phyloP scores from a whole-genome alignment of 108 stramenopile species.

The Hondaea fermentalgiana region DNA sequence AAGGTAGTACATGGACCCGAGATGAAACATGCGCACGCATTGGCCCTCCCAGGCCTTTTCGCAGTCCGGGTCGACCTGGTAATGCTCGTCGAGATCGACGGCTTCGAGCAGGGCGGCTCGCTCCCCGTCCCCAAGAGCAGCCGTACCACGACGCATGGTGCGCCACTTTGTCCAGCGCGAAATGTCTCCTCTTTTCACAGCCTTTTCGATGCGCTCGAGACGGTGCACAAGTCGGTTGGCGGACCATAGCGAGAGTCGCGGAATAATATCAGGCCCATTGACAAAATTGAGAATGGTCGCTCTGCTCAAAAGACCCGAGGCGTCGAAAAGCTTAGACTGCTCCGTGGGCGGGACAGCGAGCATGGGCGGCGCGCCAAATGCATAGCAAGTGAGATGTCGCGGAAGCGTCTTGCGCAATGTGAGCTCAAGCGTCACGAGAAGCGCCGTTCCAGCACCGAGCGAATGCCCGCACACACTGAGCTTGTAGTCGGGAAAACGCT shows the following conservation, averaged over 20 bases:
- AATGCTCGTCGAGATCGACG: neutral
- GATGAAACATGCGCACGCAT: neutral
- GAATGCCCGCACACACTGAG: neutral
- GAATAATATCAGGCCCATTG: neutral
- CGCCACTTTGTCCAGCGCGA: neutral
- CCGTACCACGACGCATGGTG: neutral
- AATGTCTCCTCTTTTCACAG: neutral
- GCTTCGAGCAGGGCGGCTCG: neutral
- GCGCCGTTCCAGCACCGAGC: neutral
- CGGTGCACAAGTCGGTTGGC: neutral
- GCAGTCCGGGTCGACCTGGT: neutral
- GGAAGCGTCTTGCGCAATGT: neutral
- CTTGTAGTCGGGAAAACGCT: neutral
- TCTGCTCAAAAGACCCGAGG: neutral
- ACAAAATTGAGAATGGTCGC: neutral
- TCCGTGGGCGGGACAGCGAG: neutral
- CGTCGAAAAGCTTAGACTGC: neutral
- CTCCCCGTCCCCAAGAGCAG: neutral
- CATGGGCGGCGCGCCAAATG: neutral
- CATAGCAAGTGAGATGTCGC: neutral
- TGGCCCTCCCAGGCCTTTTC: neutral
- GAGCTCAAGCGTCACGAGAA: neutral
- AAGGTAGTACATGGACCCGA: neutral
- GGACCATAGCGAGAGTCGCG: neutral
- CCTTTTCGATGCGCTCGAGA: neutral